Evolutionary conservation across 225 moss, liverwort and hornwort genomes (phyloP).

Genomic region (Polytrichum commune): DNA sequence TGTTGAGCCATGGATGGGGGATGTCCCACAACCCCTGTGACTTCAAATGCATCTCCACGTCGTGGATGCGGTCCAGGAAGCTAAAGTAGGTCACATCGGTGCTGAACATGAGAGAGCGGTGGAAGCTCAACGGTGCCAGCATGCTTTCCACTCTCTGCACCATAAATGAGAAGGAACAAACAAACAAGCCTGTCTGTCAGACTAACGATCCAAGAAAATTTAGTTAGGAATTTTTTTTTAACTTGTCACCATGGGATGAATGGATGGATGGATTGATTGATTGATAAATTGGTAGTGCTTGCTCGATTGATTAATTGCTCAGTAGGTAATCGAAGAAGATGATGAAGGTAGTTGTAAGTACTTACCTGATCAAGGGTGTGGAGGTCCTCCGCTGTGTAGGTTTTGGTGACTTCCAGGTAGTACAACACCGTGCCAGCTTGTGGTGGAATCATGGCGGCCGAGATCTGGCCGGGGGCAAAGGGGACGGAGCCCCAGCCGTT

Average conservation of each 20-base stretch:
- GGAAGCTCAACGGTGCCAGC: conserved; percentile 47
- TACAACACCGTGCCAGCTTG: conserved; percentile 50
- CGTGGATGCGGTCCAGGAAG: conserved; percentile 71
- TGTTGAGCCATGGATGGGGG: conserved; percentile 77
- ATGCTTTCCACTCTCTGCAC: conserved; percentile 48
- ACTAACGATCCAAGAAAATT: too few species aligned
- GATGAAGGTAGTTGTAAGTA: too few species aligned
- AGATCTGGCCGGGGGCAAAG: conserved; percentile 39
- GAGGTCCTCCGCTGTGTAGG: conserved; percentile 21
- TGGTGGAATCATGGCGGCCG: conserved; percentile 39
- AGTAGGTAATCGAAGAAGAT: not conserved
- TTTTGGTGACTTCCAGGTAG: conserved; percentile 44
- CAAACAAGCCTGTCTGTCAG: too few species aligned
- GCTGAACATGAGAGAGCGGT: conserved; percentile 46
- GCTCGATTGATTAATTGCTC: too few species aligned
- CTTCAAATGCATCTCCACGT: conserved; percentile 47
- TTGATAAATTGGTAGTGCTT: too few species aligned
- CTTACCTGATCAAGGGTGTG: conserved; percentile 55
- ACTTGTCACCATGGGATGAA: too few species aligned
- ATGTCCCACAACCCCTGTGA: conserved; percentile 62
- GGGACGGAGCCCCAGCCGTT: conserved; percentile 76
- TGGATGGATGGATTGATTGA: too few species aligned
- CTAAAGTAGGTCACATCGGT: conserved; percentile 55
- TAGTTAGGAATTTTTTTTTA: too few species aligned
- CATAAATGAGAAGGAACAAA: not conserved